phyloP scores from a whole-genome alignment of 1,139 yeast genomes.

The Suhomyces panamericanus region DNA sequence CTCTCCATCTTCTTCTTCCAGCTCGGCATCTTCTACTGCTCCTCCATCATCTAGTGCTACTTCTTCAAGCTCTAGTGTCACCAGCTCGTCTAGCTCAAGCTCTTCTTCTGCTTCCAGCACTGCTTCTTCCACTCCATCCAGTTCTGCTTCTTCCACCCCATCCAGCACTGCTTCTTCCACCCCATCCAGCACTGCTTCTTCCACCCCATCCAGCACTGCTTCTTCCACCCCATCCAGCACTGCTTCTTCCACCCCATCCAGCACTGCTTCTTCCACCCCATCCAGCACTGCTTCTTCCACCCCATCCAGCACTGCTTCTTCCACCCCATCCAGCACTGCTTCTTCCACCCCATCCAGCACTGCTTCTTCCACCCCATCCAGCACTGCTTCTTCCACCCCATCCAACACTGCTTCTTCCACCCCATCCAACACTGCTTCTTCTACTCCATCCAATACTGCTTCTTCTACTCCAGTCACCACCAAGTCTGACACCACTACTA shows the following conservation, averaged over 20 bases:
- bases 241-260: not conserved
- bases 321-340: not conserved
- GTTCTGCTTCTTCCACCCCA: not conserved
- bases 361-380: not conserved
- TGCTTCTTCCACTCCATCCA: not conserved
- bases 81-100: too few species aligned
- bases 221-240: not conserved
- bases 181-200: not conserved
- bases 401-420: not conserved
- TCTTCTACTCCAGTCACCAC: not conserved
- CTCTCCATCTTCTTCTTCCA: slow-evolving; percentile 3
- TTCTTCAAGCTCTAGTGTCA: not conserved
- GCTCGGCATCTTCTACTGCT: not conserved
- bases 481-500: not conserved
- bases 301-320: not conserved
- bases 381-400: not conserved
- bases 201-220: not conserved
- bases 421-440: not conserved
- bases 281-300: not conserved
- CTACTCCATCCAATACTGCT: not conserved
- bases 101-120: not conserved
- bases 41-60: slow-evolving; percentile 1
- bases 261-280: not conserved
- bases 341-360: not conserved
- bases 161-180: not conserved